These are phyloP conservation scores for Coemansia reversa DNA, from an alignment of 192 early-diverging fungal species.

Conservation along the genomic window DNA sequence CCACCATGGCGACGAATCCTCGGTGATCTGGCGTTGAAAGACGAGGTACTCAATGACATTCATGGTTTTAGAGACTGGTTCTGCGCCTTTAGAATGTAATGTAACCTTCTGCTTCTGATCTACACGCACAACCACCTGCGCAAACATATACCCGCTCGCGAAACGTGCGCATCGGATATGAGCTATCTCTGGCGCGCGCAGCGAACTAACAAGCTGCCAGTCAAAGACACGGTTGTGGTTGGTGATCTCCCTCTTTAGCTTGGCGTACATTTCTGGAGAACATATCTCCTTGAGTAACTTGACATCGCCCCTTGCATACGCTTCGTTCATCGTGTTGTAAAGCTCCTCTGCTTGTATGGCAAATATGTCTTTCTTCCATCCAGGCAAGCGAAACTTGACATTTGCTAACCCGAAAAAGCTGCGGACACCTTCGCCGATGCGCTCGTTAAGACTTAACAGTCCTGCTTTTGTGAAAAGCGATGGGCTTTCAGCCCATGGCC, in stretches of 20 bases:
- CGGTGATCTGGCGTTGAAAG: slow-evolving; percentile 62
- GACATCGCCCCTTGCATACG: slow-evolving; percentile 64
- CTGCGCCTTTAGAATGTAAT: slow-evolving; percentile 11
- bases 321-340: slow-evolving; percentile 67
- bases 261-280: slow-evolving; percentile 61
- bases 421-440: slow-evolving; percentile 2
- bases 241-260: slow-evolving; percentile 63
- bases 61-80: slow-evolving; percentile 55
- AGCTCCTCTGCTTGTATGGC: slow-evolving; percentile 59
- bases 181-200: slow-evolving; percentile 58
- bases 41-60: slow-evolving; percentile 69
- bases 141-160: slow-evolving; percentile 49
- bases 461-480: slow-evolving; percentile 18
- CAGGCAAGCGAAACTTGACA: slow-evolving; percentile 24
- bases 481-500: slow-evolving; percentile 16
- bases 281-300: slow-evolving; percentile 59
- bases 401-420: slow-evolving; percentile 18
- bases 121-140: slow-evolving; percentile 66
- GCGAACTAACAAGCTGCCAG: slow-evolving; percentile 61
- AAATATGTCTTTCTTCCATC: slow-evolving; percentile 60
- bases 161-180: slow-evolving; percentile 59
- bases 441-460: background rate
- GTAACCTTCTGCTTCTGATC: slow-evolving; percentile 61
- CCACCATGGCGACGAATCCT: slow-evolving; percentile 61
- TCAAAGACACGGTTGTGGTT: slow-evolving; percentile 55